Percentiles rank a stretch among this genome's conserved stretches.
phyloP scores from a whole-genome alignment of 2,329 filamentous ascomycete species.

The Fusarium brevicatenulatum region DNA sequence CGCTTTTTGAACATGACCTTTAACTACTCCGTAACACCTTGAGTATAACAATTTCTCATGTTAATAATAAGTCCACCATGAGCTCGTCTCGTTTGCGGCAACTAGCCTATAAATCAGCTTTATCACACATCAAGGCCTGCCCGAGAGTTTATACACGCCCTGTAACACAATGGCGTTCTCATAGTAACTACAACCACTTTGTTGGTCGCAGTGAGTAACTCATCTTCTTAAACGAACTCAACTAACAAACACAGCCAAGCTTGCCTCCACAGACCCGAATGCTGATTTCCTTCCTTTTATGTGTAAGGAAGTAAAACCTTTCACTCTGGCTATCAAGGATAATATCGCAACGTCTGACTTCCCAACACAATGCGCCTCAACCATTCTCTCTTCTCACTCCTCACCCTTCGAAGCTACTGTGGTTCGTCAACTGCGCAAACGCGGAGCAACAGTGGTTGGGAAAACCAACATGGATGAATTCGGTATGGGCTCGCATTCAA shows the following conservation, averaged over 20 bases:
- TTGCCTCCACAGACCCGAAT: not conserved
- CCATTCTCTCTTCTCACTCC: constrained; percentile 73
- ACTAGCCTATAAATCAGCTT: constrained; percentile 15
- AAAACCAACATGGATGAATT: constrained; percentile 98
- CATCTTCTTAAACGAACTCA: not conserved
- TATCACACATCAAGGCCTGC: not conserved
- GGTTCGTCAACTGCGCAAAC: constrained; percentile 71
- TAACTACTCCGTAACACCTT: not conserved
- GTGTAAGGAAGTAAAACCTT: constrained; percentile 43
- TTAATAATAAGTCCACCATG: constrained; percentile 43
- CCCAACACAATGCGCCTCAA: constrained; percentile 87
- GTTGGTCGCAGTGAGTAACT: constrained; percentile 45
- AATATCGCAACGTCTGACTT: constrained; percentile 74
- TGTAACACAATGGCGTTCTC: constrained; percentile 41
- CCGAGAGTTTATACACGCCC: constrained; percentile 4
- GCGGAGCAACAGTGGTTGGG: constrained; percentile 72
- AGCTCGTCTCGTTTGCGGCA: constrained; percentile 46
- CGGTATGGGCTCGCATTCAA: constrained; percentile 90
- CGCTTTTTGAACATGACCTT: constrained; percentile 16
- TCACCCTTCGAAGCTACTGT: constrained; percentile 88
- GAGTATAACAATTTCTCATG: constrained; percentile 35
- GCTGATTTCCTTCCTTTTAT: constrained; percentile 22
- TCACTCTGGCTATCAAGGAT: constrained; percentile 75
- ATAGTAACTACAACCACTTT: constrained; percentile 52
- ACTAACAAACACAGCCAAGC: constrained; percentile 29